Evolutionary conservation across 129 eudicot genomes (phyloP).

Genomic region (Lactuca saligna): DNA sequence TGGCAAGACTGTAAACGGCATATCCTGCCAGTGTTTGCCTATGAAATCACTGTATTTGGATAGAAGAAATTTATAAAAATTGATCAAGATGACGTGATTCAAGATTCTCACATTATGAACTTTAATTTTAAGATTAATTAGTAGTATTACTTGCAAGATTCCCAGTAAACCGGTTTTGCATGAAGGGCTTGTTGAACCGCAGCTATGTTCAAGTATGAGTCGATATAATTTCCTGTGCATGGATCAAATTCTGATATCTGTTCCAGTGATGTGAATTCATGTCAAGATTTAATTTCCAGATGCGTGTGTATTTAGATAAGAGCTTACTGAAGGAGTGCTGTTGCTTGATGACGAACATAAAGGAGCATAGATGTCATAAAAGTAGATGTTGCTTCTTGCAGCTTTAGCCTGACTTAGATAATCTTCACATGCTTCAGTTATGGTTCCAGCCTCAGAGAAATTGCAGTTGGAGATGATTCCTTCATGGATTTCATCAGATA

Average conservation of each 20-base stretch:
- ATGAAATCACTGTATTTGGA: conserved; percentile 20
- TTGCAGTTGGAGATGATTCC: conserved; percentile 53
- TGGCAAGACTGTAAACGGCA: conserved; percentile 54
- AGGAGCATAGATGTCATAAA: conserved; percentile 68
- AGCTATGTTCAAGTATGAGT: conserved; percentile 50
- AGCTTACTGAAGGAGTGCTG: conserved; percentile 43
- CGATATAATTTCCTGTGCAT: conserved; percentile 49
- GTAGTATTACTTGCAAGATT: conserved; percentile 50
- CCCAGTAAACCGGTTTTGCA: conserved; percentile 55
- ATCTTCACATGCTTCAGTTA: conserved; percentile 30
- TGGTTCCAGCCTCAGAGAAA: conserved; percentile 30
- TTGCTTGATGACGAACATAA: conserved; percentile 39
- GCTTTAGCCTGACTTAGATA: conserved; percentile 23
- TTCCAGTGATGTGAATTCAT: conserved; percentile 12
- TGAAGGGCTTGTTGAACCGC: conserved; percentile 66
- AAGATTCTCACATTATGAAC: background rate
- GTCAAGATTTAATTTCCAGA: background rate
- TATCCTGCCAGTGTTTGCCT: conserved; percentile 29
- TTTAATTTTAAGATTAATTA: conserved; percentile 9
- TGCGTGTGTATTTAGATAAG: background rate
- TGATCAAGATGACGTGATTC: background rate
- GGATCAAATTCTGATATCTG: conserved; percentile 66
- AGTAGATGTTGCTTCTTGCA: conserved; percentile 35
- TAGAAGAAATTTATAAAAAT: background rate
- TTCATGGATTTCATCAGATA: conserved; percentile 49